Evolutionary conservation across 371 early-diverging fungal genomes (phyloP).

Genomic region (Dipsacomyces acuminosporus): DNA sequence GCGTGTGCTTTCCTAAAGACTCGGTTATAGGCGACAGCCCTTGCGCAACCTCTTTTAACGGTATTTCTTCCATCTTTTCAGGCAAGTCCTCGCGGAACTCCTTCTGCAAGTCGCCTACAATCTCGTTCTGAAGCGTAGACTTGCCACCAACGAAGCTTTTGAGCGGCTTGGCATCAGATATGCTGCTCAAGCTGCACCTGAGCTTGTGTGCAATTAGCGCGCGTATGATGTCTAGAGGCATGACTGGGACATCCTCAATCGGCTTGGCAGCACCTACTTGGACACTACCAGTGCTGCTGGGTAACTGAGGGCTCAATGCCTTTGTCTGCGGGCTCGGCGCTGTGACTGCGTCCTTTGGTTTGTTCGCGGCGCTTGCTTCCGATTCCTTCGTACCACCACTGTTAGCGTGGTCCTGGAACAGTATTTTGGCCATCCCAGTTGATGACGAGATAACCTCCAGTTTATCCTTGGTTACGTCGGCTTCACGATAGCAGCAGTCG

Average conservation of each 20-base stretch:
- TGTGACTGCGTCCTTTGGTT: slow-evolving; percentile 83
- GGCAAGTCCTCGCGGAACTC: slow-evolving; percentile 84
- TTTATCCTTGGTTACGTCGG: slow-evolving; percentile 76
- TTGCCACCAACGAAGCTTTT: slow-evolving; percentile 96
- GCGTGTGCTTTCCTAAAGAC: slow-evolving; percentile 80
- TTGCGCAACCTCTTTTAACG: slow-evolving; percentile 77
- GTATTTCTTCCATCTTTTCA: slow-evolving; percentile 91
- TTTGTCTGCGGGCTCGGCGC: too few relatives aligned
- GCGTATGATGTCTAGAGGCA: slow-evolving; percentile 72
- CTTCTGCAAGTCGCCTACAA: slow-evolving; percentile 92
- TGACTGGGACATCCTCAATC: slow-evolving; percentile 66
- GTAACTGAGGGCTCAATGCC: too few relatives aligned
- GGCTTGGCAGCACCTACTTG: too few relatives aligned
- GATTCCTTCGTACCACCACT: slow-evolving; percentile 77
- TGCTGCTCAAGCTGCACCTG: slow-evolving; percentile 76
- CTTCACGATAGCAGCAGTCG: slow-evolving; percentile 79
- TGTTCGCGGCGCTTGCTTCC: slow-evolving; percentile 72
- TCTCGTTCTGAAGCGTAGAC: slow-evolving; percentile 95
- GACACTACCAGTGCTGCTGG: slow-evolving; percentile 46
- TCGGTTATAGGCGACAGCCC: slow-evolving; percentile 60
- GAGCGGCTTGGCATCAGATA: slow-evolving; percentile 74
- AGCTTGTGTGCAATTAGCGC: slow-evolving; percentile 89
- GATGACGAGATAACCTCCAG: slow-evolving; percentile 74
- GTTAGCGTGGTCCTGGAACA: slow-evolving; percentile 87
- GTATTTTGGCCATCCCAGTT: slow-evolving; percentile 77